These are phyloP conservation scores for Acanthochlamys bracteata DNA, from an alignment of 106 monocot species.

Conservation along the genomic window DNA sequence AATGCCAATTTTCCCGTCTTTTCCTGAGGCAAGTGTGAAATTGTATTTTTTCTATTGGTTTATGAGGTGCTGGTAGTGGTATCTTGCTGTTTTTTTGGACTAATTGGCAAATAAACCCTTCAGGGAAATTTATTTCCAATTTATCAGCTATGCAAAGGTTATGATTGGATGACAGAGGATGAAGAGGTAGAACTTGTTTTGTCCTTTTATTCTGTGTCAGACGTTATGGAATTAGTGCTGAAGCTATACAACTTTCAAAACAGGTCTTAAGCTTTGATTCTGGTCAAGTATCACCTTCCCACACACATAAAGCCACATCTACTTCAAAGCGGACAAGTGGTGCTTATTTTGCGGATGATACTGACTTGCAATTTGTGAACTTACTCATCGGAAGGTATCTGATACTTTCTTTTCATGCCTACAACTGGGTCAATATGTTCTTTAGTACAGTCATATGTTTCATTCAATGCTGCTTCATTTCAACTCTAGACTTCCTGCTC, in stretches of 20 bases:
- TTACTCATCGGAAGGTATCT: conserved; percentile 62
- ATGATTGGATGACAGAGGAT: conserved; percentile 61
- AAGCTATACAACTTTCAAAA: too few relatives aligned
- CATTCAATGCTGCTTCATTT: too few relatives aligned
- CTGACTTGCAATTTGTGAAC: conserved; percentile 46
- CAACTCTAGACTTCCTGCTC: too few relatives aligned
- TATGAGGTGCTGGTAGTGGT: too few relatives aligned
- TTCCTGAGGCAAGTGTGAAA: conserved; percentile 38
- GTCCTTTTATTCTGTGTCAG: not conserved
- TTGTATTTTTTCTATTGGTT: not conserved
- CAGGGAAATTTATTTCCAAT: conserved; percentile 95
- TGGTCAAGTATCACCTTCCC: conserved; percentile 17
- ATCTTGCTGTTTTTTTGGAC: not conserved
- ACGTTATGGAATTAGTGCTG: not conserved
- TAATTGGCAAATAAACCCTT: conserved; percentile 2
- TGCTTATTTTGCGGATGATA: conserved; percentile 20
- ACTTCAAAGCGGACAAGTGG: conserved; percentile 12
- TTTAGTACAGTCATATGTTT: too few relatives aligned
- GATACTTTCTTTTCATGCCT: too few relatives aligned
- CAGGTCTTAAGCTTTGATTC: conserved; percentile 30
- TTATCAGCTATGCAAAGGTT: conserved; percentile 76
- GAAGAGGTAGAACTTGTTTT: conserved; percentile 42
- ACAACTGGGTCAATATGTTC: too few relatives aligned
- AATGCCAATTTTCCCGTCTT: conserved; percentile 82
- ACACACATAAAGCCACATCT: conserved; percentile 9